Evolutionary conservation across 169 alveolate species (phyloP).

Genomic region (Plasmodium knowlesi): DNA sequence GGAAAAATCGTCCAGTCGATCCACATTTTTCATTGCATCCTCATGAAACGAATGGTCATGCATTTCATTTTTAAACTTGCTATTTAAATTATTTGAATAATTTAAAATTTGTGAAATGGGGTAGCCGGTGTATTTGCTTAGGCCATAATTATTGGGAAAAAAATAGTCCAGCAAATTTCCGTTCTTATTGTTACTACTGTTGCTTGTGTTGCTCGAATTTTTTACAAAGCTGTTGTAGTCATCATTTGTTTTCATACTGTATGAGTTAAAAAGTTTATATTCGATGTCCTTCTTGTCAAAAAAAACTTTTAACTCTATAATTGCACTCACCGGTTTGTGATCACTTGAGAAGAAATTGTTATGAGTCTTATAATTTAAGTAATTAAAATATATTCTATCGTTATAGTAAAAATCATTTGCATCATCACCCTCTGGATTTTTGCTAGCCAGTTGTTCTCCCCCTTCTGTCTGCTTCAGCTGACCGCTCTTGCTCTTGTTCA

Average conservation of each 20-base stretch:
- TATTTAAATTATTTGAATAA: constrained; percentile 27
- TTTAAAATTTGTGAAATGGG: constrained; percentile 67
- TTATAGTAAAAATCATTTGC: constrained; percentile 55
- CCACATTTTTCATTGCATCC: constrained; percentile 24
- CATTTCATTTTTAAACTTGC: constrained; percentile 25
- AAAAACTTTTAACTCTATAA: constrained; percentile 76
- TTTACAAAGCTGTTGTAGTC: constrained; percentile 18
- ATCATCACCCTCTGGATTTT: not conserved
- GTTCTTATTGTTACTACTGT: constrained; percentile 65
- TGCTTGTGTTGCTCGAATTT: constrained; percentile 62
- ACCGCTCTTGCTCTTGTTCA: not conserved
- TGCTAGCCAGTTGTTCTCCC: not conserved
- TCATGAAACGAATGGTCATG: constrained; percentile 20
- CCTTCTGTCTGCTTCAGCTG: not conserved
- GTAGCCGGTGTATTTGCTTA: constrained; percentile 48
- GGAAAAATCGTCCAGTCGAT: constrained; percentile 14
- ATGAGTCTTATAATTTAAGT: constrained; percentile 80
- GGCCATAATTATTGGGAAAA: constrained; percentile 44
- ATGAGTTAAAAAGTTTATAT: constrained; percentile 34
- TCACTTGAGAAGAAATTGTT: constrained; percentile 83
- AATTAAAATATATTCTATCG: constrained; percentile 73
- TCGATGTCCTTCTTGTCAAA: constrained; percentile 72
- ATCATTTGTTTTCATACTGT: constrained; percentile 31
- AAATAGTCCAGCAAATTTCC: constrained; percentile 56
- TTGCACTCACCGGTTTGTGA: constrained; percentile 88